Conservation (phyloP, 352 stramenopile genomes). For the Globisporangium middletonii region DNA sequence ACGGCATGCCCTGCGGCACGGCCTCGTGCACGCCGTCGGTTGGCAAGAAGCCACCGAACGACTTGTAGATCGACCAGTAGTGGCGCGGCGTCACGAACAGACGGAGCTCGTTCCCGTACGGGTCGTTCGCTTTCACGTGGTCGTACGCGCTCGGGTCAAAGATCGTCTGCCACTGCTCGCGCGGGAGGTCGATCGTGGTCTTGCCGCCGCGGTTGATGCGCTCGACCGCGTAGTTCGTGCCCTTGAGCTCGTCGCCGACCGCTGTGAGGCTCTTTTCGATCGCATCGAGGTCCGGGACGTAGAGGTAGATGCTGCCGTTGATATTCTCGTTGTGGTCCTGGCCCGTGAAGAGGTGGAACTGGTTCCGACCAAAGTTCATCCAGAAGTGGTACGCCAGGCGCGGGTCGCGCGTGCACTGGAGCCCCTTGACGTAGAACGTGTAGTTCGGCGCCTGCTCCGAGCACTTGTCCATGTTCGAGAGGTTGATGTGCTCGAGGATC, state of each 20-base stretch:
- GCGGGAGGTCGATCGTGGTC: slow-evolving; percentile 43
- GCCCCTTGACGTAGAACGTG: slow-evolving; percentile 60
- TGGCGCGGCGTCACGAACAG: slow-evolving; percentile 48
- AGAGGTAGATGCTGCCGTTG: slow-evolving; percentile 50
- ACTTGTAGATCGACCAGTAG: slow-evolving; percentile 57
- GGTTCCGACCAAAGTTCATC: slow-evolving; percentile 62
- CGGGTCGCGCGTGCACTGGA: slow-evolving; percentile 59
- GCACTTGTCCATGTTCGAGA: slow-evolving; percentile 54
- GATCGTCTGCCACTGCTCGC: slow-evolving; percentile 46
- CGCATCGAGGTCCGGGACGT: slow-evolving; percentile 48
- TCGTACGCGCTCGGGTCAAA: slow-evolving; percentile 45
- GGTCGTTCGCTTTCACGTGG: slow-evolving; percentile 56
- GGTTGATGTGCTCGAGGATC: slow-evolving; percentile 69
- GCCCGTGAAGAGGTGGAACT: slow-evolving; percentile 68
- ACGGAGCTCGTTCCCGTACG: slow-evolving; percentile 53
- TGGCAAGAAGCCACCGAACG: slow-evolving; percentile 43
- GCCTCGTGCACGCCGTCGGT: slow-evolving; percentile 25
- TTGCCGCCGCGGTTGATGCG: slow-evolving; percentile 44
- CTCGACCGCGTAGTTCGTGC: slow-evolving; percentile 43
- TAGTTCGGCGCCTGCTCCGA: slow-evolving; percentile 33
- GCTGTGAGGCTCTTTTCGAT: slow-evolving; percentile 43
- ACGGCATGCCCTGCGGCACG: slow-evolving; percentile 48
- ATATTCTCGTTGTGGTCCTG: slow-evolving; percentile 57
- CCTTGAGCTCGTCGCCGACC: slow-evolving; percentile 42
- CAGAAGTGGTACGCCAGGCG: slow-evolving; percentile 65